phyloP scores from a whole-genome alignment of 495 filamentous ascomycete genomes.

The Echria macrotheca region DNA sequence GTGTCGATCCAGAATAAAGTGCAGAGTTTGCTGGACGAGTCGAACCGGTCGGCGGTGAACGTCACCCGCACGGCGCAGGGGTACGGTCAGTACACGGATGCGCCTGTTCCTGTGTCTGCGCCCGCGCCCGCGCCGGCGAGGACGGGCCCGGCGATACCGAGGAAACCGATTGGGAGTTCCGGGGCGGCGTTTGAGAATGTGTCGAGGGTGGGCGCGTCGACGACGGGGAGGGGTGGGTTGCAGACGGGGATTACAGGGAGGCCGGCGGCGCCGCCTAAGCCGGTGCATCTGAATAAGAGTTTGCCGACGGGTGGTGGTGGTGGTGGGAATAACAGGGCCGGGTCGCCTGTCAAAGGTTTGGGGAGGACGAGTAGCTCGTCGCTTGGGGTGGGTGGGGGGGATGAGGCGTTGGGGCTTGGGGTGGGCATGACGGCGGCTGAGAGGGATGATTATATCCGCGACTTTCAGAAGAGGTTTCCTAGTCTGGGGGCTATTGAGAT shows the following conservation, averaged over 20 bases:
- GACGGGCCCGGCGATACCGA: conserved; percentile 23
- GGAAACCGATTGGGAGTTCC: conserved; percentile 28
- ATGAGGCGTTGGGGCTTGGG: conserved; percentile 39
- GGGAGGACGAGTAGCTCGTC: conserved; percentile 6
- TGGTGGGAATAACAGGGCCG: too few relatives aligned
- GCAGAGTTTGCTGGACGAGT: conserved; percentile 78
- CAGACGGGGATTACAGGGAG: conserved; percentile 11
- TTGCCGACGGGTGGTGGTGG: conserved; percentile 30
- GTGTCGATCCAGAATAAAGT: conserved; percentile 86
- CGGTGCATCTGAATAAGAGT: conserved; percentile 46
- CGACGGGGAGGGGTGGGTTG: conserved; percentile 1
- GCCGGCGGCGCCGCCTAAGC: conserved; percentile 46
- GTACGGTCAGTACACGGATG: conserved; percentile 78
- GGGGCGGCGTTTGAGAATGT: neutral
- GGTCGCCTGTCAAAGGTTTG: conserved; percentile 34
- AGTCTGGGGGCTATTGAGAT: conserved; percentile 77
- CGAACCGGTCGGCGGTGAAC: conserved; percentile 49
- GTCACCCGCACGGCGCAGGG: conserved; percentile 74
- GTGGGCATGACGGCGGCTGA: conserved; percentile 42
- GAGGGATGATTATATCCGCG: conserved; percentile 50
- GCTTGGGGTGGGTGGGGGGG: conserved; percentile 9
- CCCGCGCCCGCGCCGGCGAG: conserved; percentile 11
- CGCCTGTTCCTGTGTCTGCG: conserved; percentile 11
- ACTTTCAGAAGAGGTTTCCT: conserved; percentile 79
- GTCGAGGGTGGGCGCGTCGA: neutral